phyloP scores from a whole-genome alignment of 2,329 filamentous ascomycete species.

The Talaromyces amestolkiae region DNA sequence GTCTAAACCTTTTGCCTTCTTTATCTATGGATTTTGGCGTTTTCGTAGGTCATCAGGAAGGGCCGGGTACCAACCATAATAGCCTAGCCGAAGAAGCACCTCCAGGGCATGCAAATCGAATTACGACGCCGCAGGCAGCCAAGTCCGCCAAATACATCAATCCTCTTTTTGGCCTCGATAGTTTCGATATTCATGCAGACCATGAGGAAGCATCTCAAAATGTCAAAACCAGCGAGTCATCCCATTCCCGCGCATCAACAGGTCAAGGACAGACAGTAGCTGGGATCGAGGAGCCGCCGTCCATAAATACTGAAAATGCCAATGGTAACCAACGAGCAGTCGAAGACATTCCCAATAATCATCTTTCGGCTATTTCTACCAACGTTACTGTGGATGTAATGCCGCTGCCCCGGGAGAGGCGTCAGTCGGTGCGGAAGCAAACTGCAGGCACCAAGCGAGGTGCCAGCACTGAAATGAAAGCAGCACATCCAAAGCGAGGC shows the following conservation, averaged over 20 bases:
- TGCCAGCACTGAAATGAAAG: not conserved
- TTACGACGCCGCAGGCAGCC: not conserved
- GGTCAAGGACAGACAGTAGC: not conserved
- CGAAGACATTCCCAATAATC: not conserved
- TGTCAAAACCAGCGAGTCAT: not conserved
- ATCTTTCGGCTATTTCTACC: not conserved
- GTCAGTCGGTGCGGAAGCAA: not conserved
- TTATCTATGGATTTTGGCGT: not conserved
- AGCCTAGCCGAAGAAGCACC: not conserved
- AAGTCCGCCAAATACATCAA: not conserved
- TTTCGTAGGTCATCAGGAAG: not conserved
- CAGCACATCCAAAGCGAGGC: not conserved
- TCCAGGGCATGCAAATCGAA: not conserved
- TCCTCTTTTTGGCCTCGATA: not conserved
- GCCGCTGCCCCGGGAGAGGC: not conserved
- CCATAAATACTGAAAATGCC: not conserved
- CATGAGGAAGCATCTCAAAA: not conserved
- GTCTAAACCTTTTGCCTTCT: not conserved
- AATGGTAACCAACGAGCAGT: not conserved
- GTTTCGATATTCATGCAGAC: not conserved
- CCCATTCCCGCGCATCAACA: not conserved
- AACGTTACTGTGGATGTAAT: not conserved
- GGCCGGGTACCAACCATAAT: not conserved
- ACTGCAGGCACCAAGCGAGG: not conserved
- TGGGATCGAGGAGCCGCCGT: not conserved